Evolutionary conservation across 2,329 filamentous ascomycete genomes (phyloP).

Genomic region (Pleomassaria siparia): DNA sequence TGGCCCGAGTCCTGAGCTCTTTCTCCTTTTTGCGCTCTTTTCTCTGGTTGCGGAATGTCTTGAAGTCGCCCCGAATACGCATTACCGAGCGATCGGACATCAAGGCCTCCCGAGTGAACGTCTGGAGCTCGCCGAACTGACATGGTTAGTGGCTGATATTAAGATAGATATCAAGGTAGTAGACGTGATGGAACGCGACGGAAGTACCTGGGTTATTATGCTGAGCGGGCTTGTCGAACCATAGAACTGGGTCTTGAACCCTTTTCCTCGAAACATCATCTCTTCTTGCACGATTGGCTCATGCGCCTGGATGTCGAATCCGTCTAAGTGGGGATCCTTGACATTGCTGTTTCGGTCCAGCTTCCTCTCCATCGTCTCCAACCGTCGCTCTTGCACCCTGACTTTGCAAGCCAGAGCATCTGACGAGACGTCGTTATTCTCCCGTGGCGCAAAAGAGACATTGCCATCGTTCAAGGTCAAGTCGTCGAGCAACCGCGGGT

Average conservation of each 20-base stretch:
- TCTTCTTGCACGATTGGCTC: slow-evolving; percentile 34
- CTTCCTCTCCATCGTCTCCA: slow-evolving; percentile 34
- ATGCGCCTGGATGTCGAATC: slow-evolving; percentile 9
- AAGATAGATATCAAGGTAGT: not conserved
- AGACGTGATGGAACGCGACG: not conserved
- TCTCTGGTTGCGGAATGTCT: slow-evolving; percentile 30
- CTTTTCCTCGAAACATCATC: slow-evolving; percentile 47
- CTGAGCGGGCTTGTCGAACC: slow-evolving; percentile 46
- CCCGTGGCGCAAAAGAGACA: slow-evolving; percentile 5
- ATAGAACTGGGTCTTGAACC: slow-evolving; percentile 50
- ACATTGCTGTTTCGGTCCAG: slow-evolving; percentile 20
- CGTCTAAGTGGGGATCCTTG: slow-evolving; percentile 18
- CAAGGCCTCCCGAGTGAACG: slow-evolving; percentile 36
- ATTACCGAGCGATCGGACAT: slow-evolving; percentile 29
- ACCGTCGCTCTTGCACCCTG: slow-evolving; percentile 31
- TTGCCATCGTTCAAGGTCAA: slow-evolving; percentile 14
- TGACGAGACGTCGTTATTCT: slow-evolving; percentile 7
- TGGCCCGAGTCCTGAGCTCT: slow-evolving; percentile 13
- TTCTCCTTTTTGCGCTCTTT: slow-evolving; percentile 30
- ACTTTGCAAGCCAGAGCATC: slow-evolving; percentile 32
- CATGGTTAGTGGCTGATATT: not conserved
- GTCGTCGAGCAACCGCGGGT: slow-evolving; percentile 39
- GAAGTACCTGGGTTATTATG: slow-evolving; percentile 34
- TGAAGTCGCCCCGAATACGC: slow-evolving; percentile 37
- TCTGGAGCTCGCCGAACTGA: slow-evolving; percentile 41